Percentiles rank a stretch among this genome's conserved stretches.
Conservation (phyloP, 371 early-diverging fungal species). For the Rhizopus delemar region DNA sequence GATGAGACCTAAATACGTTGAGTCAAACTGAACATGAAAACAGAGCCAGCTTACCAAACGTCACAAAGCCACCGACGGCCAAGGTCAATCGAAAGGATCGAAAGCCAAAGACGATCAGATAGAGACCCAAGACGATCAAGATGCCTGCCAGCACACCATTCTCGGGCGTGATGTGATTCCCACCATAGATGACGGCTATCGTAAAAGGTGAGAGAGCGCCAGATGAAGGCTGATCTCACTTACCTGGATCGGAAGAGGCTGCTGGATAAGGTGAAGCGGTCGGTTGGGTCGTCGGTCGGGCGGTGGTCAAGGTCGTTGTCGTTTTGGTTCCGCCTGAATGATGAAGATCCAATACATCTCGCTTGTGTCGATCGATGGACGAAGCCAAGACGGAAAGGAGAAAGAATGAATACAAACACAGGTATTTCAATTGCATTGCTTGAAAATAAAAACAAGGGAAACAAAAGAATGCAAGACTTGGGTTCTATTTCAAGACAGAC, state of each 20-base stretch:
- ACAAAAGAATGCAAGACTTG: too few relatives aligned
- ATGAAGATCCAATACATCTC: constrained; percentile 19
- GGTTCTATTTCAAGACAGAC: too few relatives aligned
- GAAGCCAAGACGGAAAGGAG: background rate
- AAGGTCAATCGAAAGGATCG: constrained; percentile 33
- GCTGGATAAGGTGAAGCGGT: constrained; percentile 4
- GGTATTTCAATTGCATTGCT: background rate
- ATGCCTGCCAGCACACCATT: constrained; percentile 35
- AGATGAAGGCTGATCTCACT: background rate
- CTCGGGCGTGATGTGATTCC: constrained; percentile 30
- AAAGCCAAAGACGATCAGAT: constrained; percentile 35
- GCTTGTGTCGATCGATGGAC: background rate
- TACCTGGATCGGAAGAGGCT: constrained; percentile 18
- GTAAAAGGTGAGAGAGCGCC: background rate
- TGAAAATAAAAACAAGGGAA: too few relatives aligned
- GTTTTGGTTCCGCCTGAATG: constrained; percentile 16
- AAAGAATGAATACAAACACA: background rate
- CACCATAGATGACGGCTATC: constrained; percentile 23
- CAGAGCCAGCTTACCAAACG: constrained; percentile 32
- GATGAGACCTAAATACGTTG: background rate
- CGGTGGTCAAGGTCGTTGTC: constrained; percentile 2
- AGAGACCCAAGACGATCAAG: constrained; percentile 34
- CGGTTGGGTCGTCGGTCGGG: constrained; percentile 3
- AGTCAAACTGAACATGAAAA: background rate
- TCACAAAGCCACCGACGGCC: constrained; percentile 35